These are phyloP conservation scores for Hypomyces rosellus DNA, from an alignment of 2,329 filamentous ascomycete species.

Conservation along the genomic window DNA sequence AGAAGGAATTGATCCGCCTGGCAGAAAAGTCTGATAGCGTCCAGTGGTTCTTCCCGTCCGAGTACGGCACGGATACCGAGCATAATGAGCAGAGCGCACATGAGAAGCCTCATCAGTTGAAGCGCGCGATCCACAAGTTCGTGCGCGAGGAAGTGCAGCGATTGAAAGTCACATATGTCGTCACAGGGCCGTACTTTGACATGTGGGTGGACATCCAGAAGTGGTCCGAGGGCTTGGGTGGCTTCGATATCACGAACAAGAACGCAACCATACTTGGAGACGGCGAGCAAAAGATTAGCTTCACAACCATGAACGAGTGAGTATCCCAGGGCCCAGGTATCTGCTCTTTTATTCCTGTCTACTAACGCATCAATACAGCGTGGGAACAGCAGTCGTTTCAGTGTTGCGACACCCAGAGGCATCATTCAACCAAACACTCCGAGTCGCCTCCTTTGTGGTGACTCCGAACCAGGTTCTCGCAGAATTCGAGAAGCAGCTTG, in stretches of 20 bases:
- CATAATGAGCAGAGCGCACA: conserved; percentile 49
- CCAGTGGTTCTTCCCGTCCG: conserved; percentile 60
- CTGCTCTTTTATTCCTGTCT: too few species aligned
- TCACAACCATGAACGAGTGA: conserved; percentile 68
- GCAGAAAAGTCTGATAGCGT: conserved; percentile 49
- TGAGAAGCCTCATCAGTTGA: conserved; percentile 64
- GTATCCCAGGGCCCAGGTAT: conserved; percentile 16
- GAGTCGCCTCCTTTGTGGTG: conserved; percentile 65
- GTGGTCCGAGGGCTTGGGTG: conserved; percentile 32
- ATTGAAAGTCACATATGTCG: conserved; percentile 59
- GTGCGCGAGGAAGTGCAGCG: conserved; percentile 47
- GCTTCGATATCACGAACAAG: conserved; percentile 51
- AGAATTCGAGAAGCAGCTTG: conserved; percentile 64
- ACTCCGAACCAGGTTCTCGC: conserved; percentile 55
- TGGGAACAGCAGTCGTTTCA: conserved; percentile 59
- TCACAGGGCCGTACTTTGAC: conserved; percentile 64
- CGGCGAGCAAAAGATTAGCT: conserved; percentile 55
- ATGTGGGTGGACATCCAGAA: conserved; percentile 32
- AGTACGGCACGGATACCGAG: conserved; percentile 62
- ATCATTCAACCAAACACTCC: conserved; percentile 51
- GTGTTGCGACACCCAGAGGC: conserved; percentile 51
- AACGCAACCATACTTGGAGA: conserved; percentile 56
- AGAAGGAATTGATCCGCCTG: conserved; percentile 55
- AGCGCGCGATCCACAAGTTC: conserved; percentile 60
- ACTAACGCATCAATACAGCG: conserved; percentile 33